These are phyloP conservation scores for Mycosphaerella arachidis DNA, from an alignment of 2,329 filamentous ascomycete genomes.

Conservation along the genomic window DNA sequence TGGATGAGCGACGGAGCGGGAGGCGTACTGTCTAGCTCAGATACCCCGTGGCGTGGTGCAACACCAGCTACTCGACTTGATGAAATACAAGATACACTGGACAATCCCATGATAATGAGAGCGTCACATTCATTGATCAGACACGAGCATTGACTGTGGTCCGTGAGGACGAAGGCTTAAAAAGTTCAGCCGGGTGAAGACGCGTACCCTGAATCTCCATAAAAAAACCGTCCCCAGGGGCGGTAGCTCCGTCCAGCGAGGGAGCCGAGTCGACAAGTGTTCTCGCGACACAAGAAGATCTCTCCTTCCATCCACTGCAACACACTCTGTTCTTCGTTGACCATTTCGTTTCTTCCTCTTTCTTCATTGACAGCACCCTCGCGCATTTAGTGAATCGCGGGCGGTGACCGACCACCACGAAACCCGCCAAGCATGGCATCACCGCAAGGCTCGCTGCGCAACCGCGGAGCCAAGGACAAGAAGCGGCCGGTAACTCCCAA, in stretches of 20 bases:
- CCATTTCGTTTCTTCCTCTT: background rate
- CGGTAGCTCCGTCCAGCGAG: background rate
- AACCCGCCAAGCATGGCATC: conserved; percentile 9
- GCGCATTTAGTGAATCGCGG: background rate
- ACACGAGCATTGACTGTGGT: background rate
- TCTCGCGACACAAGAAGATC: background rate
- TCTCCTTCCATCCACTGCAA: background rate
- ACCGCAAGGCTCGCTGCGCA: conserved; percentile 16
- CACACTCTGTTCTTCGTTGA: conserved; percentile 5
- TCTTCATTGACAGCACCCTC: background rate
- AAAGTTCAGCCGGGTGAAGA: background rate
- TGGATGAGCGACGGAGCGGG: background rate
- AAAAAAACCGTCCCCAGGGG: background rate
- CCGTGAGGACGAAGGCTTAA: background rate
- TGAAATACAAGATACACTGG: background rate
- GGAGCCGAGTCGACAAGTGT: background rate
- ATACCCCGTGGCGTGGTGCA: background rate
- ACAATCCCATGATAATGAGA: background rate
- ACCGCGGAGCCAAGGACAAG: conserved; percentile 18
- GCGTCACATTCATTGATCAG: background rate
- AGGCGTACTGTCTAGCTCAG: background rate
- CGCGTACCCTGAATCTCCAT: background rate
- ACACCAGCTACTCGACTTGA: background rate
- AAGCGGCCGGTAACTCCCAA: conserved; percentile 25
- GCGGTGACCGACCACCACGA: conserved; percentile 9